Evolutionary conservation across 768 basidiomycete genomes (phyloP).

Genomic region (Lenzites betulinus): DNA sequence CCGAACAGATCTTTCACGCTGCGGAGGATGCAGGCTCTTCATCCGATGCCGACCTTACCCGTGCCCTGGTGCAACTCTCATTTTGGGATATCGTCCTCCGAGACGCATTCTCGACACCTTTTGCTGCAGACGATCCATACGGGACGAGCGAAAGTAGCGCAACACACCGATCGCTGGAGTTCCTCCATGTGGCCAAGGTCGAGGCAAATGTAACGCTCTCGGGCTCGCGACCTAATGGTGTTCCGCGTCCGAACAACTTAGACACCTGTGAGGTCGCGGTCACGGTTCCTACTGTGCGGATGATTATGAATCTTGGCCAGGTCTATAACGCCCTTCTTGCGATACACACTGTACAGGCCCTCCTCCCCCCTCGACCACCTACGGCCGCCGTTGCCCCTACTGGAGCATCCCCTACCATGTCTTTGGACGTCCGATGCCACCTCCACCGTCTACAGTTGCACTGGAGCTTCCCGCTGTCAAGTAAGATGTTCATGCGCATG

Average conservation of each 20-base stretch:
- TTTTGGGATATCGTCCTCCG: conserved; percentile 55
- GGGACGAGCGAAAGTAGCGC: conserved; percentile 30
- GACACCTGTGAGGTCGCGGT: conserved; percentile 52
- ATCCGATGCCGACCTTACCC: conserved; percentile 31
- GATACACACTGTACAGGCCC: conserved; percentile 47
- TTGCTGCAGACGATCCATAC: conserved; percentile 66
- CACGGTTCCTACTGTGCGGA: conserved; percentile 53
- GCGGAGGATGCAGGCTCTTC: conserved; percentile 41
- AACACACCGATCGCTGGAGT: conserved; percentile 42
- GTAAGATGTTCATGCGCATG: conserved; percentile 45
- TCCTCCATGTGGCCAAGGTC: conserved; percentile 43
- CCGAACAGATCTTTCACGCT: conserved; percentile 51
- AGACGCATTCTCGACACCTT: conserved; percentile 64
- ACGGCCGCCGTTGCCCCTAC: background rate
- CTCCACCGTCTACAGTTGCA: conserved; percentile 50
- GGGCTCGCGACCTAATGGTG: conserved; percentile 21
- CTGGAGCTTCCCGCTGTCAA: conserved; percentile 46
- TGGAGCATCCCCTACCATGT: conserved; percentile 23
- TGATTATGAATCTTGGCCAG: conserved; percentile 61
- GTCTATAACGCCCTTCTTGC: conserved; percentile 73
- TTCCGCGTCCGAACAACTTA: conserved; percentile 12
- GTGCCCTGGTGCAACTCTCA: conserved; percentile 45
- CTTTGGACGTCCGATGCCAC: conserved; percentile 31
- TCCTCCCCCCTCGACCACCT: conserved; percentile 33
- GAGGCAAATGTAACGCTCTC: conserved; percentile 32